Evolutionary conservation across 208 protist genomes (phyloP), one percentile per base, ranked within the genome.

Genomic region (Leishmania amazonensis): DNA sequence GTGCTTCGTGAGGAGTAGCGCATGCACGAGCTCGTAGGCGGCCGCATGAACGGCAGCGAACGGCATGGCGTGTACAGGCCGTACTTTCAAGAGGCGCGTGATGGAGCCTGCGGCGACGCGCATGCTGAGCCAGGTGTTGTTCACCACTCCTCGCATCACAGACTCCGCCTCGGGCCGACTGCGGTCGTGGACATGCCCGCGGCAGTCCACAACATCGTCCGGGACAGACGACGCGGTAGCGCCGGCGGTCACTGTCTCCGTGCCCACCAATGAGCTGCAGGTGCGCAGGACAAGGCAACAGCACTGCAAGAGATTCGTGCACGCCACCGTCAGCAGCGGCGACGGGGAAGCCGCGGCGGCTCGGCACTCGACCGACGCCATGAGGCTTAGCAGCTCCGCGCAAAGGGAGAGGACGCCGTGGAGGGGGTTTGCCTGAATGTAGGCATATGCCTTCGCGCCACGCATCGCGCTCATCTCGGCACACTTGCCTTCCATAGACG

Each of bases 101-200:
- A 96, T 77, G 7, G 84, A 81, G 21, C 80, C 68, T 0, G 95
- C 89, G 31, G 88, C 84, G 47, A 91, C 87, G 17, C 95, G 95
- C 53, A 97, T 93, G 74, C 89, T 88, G 47, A 98, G 89, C 94
- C 95, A 98, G 67, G 93, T 95, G 88, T 96, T 98, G 85, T 98
- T 98, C 51, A 97, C 95, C 47, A 98, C 93, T 28, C 79, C 81
- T 7, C 95, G 95, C 90, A 96, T 94, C 21, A 84, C 79, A 2
- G 84, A 83, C 73, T 96, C 91, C 40, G 84, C 80, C 75, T 87
- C 87, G 3, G 83, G 78, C 45, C 79, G 81, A 54, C 80, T 81
- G 68, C 83, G 80, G 75, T 93, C 90, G 88, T 92, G 97, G 38
- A 96, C 89, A 78, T 98, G 95, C 6, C 95, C 95, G 78, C 95